These are phyloP conservation scores for Strobilomyces echinocephalus DNA, from an alignment of 768 basidiomycete species.

Conservation along the genomic window DNA sequence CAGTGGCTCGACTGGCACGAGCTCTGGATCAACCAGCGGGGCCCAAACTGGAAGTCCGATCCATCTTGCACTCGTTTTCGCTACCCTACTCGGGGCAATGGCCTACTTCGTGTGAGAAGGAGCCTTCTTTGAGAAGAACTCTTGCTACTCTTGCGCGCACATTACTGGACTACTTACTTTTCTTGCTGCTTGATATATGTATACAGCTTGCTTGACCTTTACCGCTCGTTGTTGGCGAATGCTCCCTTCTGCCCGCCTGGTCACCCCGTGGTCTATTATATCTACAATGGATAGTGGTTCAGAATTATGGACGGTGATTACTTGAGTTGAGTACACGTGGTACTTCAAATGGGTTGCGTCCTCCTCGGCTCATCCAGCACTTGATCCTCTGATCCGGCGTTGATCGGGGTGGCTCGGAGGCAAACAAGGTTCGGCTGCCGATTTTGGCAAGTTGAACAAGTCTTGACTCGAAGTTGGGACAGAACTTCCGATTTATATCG, in stretches of 20 bases:
- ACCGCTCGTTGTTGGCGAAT: neutral
- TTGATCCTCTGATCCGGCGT: neutral
- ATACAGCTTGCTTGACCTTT: neutral
- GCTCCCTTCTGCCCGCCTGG: neutral
- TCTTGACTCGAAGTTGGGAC: too few relatives aligned
- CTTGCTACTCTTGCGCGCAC: conserved; percentile 6
- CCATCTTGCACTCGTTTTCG: conserved; percentile 13
- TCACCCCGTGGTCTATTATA: neutral
- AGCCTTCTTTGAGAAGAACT: neutral
- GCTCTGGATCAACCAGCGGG: conserved; percentile 9
- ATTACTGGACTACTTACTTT: neutral
- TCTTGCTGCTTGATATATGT: conserved; percentile 5
- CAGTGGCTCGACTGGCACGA: conserved; percentile 11
- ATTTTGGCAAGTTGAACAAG: too few relatives aligned
- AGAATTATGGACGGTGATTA: neutral
- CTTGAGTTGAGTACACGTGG: too few relatives aligned
- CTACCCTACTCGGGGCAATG: conserved; percentile 13
- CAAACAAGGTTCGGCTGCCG: neutral
- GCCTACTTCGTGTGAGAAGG: conserved; percentile 12
- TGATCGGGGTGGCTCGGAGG: neutral
- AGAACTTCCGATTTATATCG: neutral
- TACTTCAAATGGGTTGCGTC: too few relatives aligned
- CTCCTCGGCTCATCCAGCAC: too few relatives aligned
- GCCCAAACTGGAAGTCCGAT: conserved; percentile 10
- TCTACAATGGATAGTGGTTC: neutral